These are phyloP conservation scores for Volvox carteri DNA, from an alignment of 163 green algal genomes.

Conservation along the genomic window DNA sequence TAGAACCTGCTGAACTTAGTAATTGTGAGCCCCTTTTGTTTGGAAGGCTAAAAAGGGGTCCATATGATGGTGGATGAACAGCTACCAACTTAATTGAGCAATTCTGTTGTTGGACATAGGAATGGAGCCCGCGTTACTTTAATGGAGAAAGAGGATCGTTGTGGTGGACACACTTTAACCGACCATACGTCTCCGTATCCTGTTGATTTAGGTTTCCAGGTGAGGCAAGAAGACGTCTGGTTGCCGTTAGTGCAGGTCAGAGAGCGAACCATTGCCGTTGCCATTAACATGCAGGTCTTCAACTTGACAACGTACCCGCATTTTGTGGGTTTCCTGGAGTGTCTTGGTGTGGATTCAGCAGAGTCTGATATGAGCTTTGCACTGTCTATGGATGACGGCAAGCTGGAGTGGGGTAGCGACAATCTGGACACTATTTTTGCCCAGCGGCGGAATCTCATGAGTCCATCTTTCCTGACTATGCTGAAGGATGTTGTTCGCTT, in stretches of 20 bases:
- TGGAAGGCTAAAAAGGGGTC: no score
- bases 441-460: constrained; percentile 86
- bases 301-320: constrained; percentile 98
- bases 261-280: background rate
- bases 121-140: constrained; percentile 86
- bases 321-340: constrained; percentile 92
- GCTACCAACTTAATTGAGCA: no score
- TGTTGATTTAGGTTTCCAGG: constrained; percentile 97
- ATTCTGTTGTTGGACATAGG: constrained; percentile 63
- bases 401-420: constrained; percentile 93
- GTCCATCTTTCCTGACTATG: constrained; percentile 90
- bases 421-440: constrained; percentile 90
- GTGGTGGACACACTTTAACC: constrained; percentile 94
- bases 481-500: constrained; percentile 94
- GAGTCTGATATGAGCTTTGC: constrained; percentile 95
- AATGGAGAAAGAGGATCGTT: constrained; percentile 88
- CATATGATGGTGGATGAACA: no score
- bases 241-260: background rate
- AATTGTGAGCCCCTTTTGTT: no score
- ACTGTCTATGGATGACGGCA: constrained; percentile 84
- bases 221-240: constrained; percentile 45
- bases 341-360: constrained; percentile 90
- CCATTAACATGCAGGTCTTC: constrained; percentile 83
- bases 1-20: no score
- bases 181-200: constrained; percentile 75